Percentiles rank a stretch among this genome's conserved stretches.
Evolutionary conservation across 768 basidiomycete species (phyloP).

Genomic region (Chlorophyllum brunneum): DNA sequence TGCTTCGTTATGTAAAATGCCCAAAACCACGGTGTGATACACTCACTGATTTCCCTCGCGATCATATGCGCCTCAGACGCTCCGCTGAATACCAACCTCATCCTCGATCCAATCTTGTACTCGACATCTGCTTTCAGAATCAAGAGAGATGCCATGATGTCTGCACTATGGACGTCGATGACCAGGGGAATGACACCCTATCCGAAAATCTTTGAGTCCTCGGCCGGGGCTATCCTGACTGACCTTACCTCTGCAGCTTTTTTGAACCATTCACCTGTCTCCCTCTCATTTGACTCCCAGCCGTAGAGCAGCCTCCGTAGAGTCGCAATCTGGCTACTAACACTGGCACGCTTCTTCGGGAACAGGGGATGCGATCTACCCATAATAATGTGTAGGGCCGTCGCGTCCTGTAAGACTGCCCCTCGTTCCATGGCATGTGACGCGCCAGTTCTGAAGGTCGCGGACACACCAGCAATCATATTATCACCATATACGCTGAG

Average conservation of each 20-base stretch:
- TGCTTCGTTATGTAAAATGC: conserved; percentile 1
- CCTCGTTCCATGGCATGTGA: conserved; percentile 53
- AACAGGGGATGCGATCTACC: conserved; percentile 35
- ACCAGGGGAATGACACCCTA: conserved; percentile 66
- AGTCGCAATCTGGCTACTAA: conserved; percentile 64
- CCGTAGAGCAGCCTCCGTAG: conserved; percentile 59
- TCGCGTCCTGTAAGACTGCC: conserved; percentile 56
- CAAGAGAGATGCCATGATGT: conserved; percentile 69
- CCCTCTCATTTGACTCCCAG: conserved; percentile 42
- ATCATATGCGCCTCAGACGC: conserved; percentile 63
- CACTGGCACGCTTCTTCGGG: conserved; percentile 35
- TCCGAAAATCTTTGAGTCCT: not conserved
- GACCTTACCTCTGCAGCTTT: conserved; percentile 48
- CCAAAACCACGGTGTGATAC: not conserved
- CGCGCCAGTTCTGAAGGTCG: conserved; percentile 57
- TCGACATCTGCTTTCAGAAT: conserved; percentile 68
- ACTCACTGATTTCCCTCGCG: conserved; percentile 59
- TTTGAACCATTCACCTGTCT: conserved; percentile 53
- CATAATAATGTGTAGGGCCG: conserved; percentile 62
- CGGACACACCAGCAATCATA: conserved; percentile 59
- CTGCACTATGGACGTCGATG: conserved; percentile 62
- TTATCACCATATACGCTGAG: conserved; percentile 30
- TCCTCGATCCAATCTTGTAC: conserved; percentile 47
- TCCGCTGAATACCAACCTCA: conserved; percentile 61
- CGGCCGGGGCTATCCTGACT: not conserved